Conservation (phyloP, 2,329 filamentous ascomycete genomes). For the Claviceps arundinis region DNA sequence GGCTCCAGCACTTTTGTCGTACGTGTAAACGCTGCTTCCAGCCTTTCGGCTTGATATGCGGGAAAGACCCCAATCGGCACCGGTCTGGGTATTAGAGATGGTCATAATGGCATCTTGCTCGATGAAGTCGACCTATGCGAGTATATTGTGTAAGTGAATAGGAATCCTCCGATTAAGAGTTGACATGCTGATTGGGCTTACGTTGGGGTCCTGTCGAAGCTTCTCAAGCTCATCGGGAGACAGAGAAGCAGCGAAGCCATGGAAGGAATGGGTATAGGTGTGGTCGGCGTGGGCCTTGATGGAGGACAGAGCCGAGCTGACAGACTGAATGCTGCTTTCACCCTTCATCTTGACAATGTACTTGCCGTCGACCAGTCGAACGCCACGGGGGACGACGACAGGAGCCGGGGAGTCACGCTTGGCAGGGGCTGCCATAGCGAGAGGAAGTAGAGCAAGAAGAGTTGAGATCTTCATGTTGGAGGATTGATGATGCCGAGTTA, state of each 20-base stretch:
- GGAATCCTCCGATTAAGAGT: not conserved
- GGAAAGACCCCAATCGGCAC: slow-evolving; percentile 27
- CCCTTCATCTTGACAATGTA: slow-evolving; percentile 25
- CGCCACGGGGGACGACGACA: slow-evolving; percentile 18
- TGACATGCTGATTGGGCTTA: slow-evolving; percentile 4
- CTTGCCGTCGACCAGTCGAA: slow-evolving; percentile 20
- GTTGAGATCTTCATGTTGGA: slow-evolving; percentile 17
- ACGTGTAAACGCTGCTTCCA: slow-evolving; percentile 19
- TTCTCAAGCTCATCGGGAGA: slow-evolving; percentile 12
- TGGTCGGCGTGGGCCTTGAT: slow-evolving; percentile 20
- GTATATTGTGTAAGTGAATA: not conserved
- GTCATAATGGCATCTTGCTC: slow-evolving; percentile 31
- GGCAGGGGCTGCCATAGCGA: slow-evolving; percentile 18
- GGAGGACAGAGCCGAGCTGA: slow-evolving; percentile 13
- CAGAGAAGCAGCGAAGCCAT: slow-evolving; percentile 17
- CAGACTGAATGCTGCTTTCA: slow-evolving; percentile 10
- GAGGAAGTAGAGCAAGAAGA: slow-evolving; percentile 20
- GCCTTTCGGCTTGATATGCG: slow-evolving; percentile 22
- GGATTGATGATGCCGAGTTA: not conserved
- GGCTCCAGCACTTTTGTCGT: slow-evolving; percentile 23
- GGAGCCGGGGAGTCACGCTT: slow-evolving; percentile 21
- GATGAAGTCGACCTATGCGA: slow-evolving; percentile 19
- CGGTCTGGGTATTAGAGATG: slow-evolving; percentile 33
- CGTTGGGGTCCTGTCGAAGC: slow-evolving; percentile 15
- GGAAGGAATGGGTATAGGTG: slow-evolving; percentile 15